Conservation (phyloP, 148 eudicot species). For the Arbutus unedo region DNA sequence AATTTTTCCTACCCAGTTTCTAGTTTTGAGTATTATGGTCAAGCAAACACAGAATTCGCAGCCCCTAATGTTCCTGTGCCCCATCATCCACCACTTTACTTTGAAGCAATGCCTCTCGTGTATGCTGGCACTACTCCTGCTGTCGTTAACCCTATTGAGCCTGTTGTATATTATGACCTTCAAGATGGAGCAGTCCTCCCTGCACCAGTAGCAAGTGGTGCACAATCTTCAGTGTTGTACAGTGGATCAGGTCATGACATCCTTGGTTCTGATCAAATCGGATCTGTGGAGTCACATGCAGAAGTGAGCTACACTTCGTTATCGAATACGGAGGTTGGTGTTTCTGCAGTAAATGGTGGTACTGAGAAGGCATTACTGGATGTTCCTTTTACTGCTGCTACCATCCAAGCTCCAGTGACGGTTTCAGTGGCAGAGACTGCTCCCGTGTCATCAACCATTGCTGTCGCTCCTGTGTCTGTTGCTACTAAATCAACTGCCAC, state of each 20-base stretch:
- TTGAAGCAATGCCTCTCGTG: conserved; percentile 32
- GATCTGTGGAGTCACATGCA: conserved; percentile 20
- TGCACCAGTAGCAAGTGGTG: conserved; percentile 30
- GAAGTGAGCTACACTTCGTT: conserved; percentile 22
- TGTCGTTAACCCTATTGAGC: conserved; percentile 43
- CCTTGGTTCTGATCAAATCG: conserved; percentile 27
- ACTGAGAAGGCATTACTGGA: conserved; percentile 29
- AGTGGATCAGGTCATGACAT: conserved; percentile 27
- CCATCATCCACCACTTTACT: conserved; percentile 46
- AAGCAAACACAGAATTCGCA: conserved; percentile 24
- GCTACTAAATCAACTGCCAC: conserved; percentile 33
- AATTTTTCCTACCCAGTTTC: conserved; percentile 40
- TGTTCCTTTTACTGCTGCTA: conserved; percentile 29
- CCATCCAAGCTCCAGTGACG: conserved; percentile 39
- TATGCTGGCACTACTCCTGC: conserved; percentile 41
- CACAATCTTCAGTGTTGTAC: conserved; percentile 30
- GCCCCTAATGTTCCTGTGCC: conserved; percentile 37
- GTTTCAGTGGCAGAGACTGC: conserved; percentile 32
- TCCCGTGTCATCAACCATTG: conserved; percentile 39
- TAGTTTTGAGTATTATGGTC: conserved; percentile 47
- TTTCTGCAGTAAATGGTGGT: conserved; percentile 19
- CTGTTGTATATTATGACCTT: conserved; percentile 51
- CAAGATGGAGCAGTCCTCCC: conserved; percentile 47
- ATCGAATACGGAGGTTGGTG: conserved; percentile 23
- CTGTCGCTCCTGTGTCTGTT: conserved; percentile 29